A percentile compares a stretch with the other conserved stretches of the same genome.
Conservation (phyloP, 495 filamentous ascomycete genomes). For the Podospora comata region DNA sequence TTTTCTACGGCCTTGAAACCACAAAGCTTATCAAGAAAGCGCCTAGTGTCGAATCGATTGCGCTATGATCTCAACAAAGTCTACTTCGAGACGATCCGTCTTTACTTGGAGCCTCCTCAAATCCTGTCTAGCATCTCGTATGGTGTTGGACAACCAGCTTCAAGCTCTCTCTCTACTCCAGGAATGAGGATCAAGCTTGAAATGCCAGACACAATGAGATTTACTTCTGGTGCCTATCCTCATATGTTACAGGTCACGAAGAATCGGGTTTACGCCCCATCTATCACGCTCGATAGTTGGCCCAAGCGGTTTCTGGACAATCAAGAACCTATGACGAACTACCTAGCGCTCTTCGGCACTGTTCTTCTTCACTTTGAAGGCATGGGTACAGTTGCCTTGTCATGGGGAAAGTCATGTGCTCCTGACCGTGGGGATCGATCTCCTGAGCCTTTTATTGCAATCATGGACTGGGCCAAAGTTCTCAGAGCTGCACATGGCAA, state of each 20-base stretch:
- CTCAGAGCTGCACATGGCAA: background rate
- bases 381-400: background rate
- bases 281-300: background rate
- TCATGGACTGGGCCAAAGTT: slow-evolving; percentile 8
- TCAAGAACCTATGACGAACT: background rate
- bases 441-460: slow-evolving; percentile 1
- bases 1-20: background rate
- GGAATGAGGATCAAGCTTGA: slow-evolving; percentile 9
- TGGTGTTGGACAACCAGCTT: background rate
- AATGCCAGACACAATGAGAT: background rate
- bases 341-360: background rate
- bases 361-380: slow-evolving; percentile 3
- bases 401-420: slow-evolving; percentile 5
- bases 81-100: background rate
- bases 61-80: background rate
- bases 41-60: background rate
- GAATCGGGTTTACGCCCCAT: slow-evolving; percentile 5
- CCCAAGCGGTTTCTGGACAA: background rate
- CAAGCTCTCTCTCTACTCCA: background rate
- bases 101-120: slow-evolving; percentile 1
- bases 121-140: background rate
- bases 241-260: slow-evolving; percentile 1
- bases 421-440: background rate
- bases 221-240: background rate
- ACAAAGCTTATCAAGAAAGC: background rate